These are phyloP conservation scores for Neonectria ditissima DNA, from an alignment of 2,329 filamentous ascomycete species.

Conservation along the genomic window DNA sequence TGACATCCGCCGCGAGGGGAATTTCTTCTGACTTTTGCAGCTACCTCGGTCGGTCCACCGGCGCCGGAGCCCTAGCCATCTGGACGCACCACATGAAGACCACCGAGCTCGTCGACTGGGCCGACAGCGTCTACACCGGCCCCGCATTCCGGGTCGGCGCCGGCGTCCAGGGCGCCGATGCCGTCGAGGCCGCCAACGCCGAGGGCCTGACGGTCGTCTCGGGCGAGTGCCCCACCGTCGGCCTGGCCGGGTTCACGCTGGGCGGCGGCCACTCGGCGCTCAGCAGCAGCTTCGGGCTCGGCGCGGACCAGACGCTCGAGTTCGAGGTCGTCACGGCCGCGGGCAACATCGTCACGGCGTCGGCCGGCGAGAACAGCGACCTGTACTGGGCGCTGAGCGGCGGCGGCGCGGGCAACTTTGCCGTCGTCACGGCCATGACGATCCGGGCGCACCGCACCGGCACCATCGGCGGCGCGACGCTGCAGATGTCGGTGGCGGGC, in stretches of 20 bases:
- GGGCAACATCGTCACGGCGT: slow-evolving; percentile 62
- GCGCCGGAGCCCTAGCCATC: slow-evolving; percentile 56
- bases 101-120: slow-evolving; percentile 54
- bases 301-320: slow-evolving; percentile 69
- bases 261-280: slow-evolving; percentile 68
- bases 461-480: slow-evolving; percentile 49
- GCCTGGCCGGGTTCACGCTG: slow-evolving; percentile 69
- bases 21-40: neutral
- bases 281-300: slow-evolving; percentile 66
- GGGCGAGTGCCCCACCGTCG: slow-evolving; percentile 67
- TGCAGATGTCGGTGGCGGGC: slow-evolving; percentile 24
- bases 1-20: neutral
- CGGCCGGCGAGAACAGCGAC: slow-evolving; percentile 61
- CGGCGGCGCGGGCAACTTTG: slow-evolving; percentile 70
- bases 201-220: slow-evolving; percentile 63
- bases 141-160: slow-evolving; percentile 66
- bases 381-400: slow-evolving; percentile 74
- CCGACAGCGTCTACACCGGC: slow-evolving; percentile 59
- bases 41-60: slow-evolving; percentile 67
- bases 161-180: slow-evolving; percentile 64
- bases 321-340: slow-evolving; percentile 66
- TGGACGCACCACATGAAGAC: slow-evolving; percentile 58
- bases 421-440: slow-evolving; percentile 67
- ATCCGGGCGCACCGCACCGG: slow-evolving; percentile 61
- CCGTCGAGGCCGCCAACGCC: slow-evolving; percentile 57